Evolutionary conservation across 331 rosid genomes (phyloP).

Genomic region (Dryas integrifolia): DNA sequence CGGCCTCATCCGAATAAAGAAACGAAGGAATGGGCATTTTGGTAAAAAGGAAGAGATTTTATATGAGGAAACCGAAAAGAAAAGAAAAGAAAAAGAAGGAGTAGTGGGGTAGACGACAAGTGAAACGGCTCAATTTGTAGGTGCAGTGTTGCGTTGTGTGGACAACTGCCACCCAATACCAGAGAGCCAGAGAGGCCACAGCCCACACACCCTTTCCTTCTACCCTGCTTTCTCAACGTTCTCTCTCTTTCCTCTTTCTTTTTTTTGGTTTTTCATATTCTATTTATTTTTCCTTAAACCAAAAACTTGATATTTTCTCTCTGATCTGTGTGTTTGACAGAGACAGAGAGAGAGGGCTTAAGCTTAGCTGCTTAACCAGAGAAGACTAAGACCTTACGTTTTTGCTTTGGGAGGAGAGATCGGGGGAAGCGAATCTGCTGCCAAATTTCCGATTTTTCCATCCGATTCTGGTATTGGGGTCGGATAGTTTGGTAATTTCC

Average conservation of each 20-base stretch:
- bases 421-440: slow-evolving; percentile 12
- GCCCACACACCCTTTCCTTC: slow-evolving; percentile 15
- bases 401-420: neutral
- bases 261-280: too few relatives aligned
- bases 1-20: neutral
- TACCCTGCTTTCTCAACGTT: neutral
- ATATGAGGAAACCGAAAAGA: too few relatives aligned
- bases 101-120: slow-evolving; percentile 17
- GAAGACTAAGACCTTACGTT: neutral
- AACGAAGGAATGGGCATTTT: neutral
- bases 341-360: slow-evolving; percentile 1
- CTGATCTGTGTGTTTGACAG: neutral
- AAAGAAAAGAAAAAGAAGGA: too few relatives aligned
- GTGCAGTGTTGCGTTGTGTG: slow-evolving; percentile 2
- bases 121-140: slow-evolving; percentile 27
- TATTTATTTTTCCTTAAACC: neutral
- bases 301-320: neutral
- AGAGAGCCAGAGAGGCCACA: slow-evolving; percentile 38
- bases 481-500: neutral
- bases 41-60: neutral
- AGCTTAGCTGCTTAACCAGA: neutral
- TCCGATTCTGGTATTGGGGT: neutral
- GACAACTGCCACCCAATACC: slow-evolving; percentile 39
- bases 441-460: neutral
- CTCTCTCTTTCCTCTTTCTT: neutral